Base-by-base conservation (phyloP, 768 basidiomycete genomes). In the Pleurotus tuber-regium region DNA sequence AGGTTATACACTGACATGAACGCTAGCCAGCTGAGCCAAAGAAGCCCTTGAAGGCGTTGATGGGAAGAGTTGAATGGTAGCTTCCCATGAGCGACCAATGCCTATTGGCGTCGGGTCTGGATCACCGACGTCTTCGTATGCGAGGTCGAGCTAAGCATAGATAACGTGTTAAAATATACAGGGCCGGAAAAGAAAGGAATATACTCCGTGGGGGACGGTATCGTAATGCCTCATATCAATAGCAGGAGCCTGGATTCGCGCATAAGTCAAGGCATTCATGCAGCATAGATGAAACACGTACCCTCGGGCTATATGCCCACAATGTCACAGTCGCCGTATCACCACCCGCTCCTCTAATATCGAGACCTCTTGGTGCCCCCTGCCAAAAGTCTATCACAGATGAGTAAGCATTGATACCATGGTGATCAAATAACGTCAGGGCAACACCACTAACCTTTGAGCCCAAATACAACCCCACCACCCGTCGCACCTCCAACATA, bases 211-310 rank as follows among this genome's bases (percentile, higher is more conserved):
- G 26, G 69, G 53, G 14, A 72, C 67, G 0, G 65, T 68, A 51
- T 72, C 70, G 52, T 72, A 70, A 51, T 69, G 70, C 11, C 70
- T 59, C 66, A 69, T 67, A 54, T 72, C 70, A 55, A 68, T 67
- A 1, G 66, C 65, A 12, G 62, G 58, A 23, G 67, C 69, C 65
- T 69, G 36, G 1, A 9, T 14, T 2, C n/a, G 19, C 11, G 28
- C 11, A 9, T 24, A 26, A 46, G 24, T 7, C 25, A 30, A n/a
- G 7, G n/a, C n/a, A 23, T 16, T 7, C 10, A 33, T 24, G 39
- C 39, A 12, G 14, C 19, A 16, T 26, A 28, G 30, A 18, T 4
- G 28, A 8, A 16, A 7, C 21, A 48, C 58, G 16, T 55, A 64
- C 67, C 40, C 65, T 59, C 8, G 70, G 70, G 59, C 65, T 68